Conservation (phyloP, 2,329 filamentous ascomycete species). For the Aureobasidium leucospermi region DNA sequence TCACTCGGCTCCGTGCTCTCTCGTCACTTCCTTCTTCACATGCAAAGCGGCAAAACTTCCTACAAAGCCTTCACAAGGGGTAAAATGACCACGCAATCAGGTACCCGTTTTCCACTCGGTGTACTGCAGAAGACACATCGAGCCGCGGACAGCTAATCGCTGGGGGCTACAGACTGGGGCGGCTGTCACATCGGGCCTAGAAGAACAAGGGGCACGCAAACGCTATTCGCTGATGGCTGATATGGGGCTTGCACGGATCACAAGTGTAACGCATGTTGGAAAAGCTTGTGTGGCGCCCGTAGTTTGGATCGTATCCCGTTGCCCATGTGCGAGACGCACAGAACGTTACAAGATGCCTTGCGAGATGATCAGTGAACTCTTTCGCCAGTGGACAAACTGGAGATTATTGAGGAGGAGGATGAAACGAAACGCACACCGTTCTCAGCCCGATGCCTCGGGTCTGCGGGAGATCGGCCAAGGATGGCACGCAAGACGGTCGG, state of each 20-base stretch:
- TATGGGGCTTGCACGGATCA: slow-evolving; percentile 9
- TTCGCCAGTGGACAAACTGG: neutral
- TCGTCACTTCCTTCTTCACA: slow-evolving; percentile 8
- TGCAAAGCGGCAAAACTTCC: slow-evolving; percentile 9
- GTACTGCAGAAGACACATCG: neutral
- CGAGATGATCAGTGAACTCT: neutral
- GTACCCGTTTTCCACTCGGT: slow-evolving; percentile 1
- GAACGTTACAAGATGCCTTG: neutral
- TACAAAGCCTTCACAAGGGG: neutral
- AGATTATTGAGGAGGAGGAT: neutral
- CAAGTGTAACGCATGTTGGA: neutral
- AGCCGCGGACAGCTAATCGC: slow-evolving; percentile 5
- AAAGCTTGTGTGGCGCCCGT: slow-evolving; percentile 4
- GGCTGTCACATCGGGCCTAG: slow-evolving; percentile 9
- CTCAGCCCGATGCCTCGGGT: neutral
- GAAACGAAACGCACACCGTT: neutral
- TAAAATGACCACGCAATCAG: slow-evolving; percentile 9
- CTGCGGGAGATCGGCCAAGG: neutral
- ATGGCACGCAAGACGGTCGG: neutral
- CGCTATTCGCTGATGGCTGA: slow-evolving; percentile 3
- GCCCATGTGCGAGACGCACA: neutral
- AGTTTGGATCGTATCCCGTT: neutral
- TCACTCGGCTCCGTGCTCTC: neutral
- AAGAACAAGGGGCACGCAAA: slow-evolving; percentile 6
- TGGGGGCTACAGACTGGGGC: neutral